Evolutionary conservation across 192 early-diverging fungal species (phyloP).

Genomic region (Phlyctochytrium planicorne): DNA sequence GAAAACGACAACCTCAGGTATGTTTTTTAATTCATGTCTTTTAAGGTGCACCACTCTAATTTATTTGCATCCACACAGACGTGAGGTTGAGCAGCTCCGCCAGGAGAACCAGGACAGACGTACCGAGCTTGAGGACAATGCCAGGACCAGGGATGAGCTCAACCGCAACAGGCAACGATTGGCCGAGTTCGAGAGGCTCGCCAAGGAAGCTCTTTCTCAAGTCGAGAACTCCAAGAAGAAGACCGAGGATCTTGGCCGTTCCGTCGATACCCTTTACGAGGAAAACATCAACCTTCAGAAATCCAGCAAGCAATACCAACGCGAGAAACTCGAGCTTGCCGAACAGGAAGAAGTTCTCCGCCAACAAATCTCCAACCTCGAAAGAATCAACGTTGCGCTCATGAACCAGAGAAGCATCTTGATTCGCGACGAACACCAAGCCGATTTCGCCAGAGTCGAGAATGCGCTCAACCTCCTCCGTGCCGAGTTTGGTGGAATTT

Average conservation of each 20-base stretch:
- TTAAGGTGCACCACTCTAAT: too few relatives aligned
- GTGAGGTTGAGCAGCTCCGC: background rate
- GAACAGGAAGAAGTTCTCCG: constrained; percentile 14
- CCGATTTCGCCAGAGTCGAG: background rate
- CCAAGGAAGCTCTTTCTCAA: constrained; percentile 3
- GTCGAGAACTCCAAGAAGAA: constrained; percentile 10
- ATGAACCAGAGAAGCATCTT: constrained; percentile 24
- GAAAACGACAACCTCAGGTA: background rate
- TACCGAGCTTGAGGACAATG: background rate
- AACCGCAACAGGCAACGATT: background rate
- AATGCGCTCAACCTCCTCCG: background rate
- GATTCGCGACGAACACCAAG: constrained; percentile 13
- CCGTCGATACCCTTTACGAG: constrained; percentile 22
- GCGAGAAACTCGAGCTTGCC: background rate
- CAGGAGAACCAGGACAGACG: background rate
- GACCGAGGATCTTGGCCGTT: constrained; percentile 11
- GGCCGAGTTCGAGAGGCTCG: background rate
- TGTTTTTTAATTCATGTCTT: background rate
- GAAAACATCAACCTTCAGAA: constrained; percentile 20
- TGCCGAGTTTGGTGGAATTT: background rate
- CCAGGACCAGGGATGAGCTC: background rate
- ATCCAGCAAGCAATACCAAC: background rate
- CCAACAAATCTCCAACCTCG: constrained; percentile 12
- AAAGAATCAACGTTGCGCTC: constrained; percentile 24
- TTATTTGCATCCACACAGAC: too few relatives aligned